Conservation (phyloP, 306 rosid genomes). For the Begonia fuchsioides region DNA sequence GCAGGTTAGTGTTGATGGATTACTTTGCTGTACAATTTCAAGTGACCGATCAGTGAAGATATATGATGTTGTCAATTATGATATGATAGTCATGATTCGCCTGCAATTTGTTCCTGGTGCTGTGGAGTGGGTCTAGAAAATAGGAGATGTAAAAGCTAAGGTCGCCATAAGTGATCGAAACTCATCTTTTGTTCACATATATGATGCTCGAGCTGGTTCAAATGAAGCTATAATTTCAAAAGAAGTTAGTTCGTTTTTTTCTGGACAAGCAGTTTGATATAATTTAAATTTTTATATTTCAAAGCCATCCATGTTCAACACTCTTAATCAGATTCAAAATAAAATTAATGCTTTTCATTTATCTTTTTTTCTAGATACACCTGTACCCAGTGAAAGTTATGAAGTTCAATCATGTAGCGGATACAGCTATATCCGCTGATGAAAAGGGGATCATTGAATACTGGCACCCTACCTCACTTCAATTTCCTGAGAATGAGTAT, state of each 20-base stretch:
- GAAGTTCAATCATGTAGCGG: slow-evolving; percentile 61
- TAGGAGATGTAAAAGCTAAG: slow-evolving; percentile 88
- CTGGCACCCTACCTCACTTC: slow-evolving; percentile 64
- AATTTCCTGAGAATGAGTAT: slow-evolving; percentile 75
- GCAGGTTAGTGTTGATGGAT: slow-evolving; percentile 97
- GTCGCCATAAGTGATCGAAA: slow-evolving; percentile 71
- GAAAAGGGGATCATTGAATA: slow-evolving; percentile 75
- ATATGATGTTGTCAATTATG: slow-evolving; percentile 90
- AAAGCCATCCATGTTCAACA: background rate
- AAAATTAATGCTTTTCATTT: slow-evolving; percentile 5
- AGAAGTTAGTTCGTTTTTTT: slow-evolving; percentile 41
- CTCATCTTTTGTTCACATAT: slow-evolving; percentile 72
- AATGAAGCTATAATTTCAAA: slow-evolving; percentile 71
- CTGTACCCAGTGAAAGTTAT: slow-evolving; percentile 70
- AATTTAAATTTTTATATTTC: slow-evolving; percentile 2
- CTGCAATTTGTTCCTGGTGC: slow-evolving; percentile 71
- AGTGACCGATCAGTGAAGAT: slow-evolving; percentile 73
- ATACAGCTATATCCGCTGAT: slow-evolving; percentile 78
- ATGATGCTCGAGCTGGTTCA: slow-evolving; percentile 78
- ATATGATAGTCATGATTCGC: slow-evolving; percentile 98
- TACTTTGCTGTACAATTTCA: slow-evolving; percentile 94
- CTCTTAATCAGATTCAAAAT: background rate
- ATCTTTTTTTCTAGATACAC: slow-evolving; percentile 39
- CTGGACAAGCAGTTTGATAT: slow-evolving; percentile 3
- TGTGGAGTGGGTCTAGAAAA: slow-evolving; percentile 92